A percentile compares a stretch with the other conserved stretches of the same genome.
These are phyloP conservation scores for Leccinum olivaceopallidum DNA, from an alignment of 768 basidiomycete genomes.

Conservation along the genomic window DNA sequence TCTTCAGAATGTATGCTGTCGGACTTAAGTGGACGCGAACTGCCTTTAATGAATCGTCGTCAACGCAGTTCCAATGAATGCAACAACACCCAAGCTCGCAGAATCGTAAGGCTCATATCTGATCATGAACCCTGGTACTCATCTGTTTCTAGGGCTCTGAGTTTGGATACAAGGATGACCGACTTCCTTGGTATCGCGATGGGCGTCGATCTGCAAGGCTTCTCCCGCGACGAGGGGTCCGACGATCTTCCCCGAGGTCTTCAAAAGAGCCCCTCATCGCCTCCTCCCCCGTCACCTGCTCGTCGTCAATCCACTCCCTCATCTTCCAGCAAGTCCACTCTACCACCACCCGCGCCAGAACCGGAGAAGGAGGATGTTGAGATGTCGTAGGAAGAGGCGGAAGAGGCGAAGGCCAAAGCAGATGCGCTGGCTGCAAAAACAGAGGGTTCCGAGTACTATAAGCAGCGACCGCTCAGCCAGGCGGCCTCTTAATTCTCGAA, in stretches of 20 bases:
- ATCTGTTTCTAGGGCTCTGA: slow-evolving; percentile 46
- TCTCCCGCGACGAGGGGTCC: slow-evolving; percentile 81
- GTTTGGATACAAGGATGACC: slow-evolving; percentile 86
- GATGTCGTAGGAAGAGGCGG: slow-evolving; percentile 64
- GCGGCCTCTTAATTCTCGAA: slow-evolving; percentile 79
- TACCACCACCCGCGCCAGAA: slow-evolving; percentile 39
- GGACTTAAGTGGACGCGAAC: neutral
- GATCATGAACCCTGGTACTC: slow-evolving; percentile 1
- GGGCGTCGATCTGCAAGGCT: slow-evolving; percentile 91
- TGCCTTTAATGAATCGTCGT: neutral
- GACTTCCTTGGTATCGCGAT: slow-evolving; percentile 90
- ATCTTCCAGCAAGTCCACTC: slow-evolving; percentile 41
- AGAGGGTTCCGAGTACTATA: slow-evolving; percentile 79
- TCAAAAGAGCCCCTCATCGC: slow-evolving; percentile 25
- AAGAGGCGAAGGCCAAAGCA: slow-evolving; percentile 73
- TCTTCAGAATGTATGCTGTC: slow-evolving; percentile 55
- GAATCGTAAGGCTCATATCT: slow-evolving; percentile 42
- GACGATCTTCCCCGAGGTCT: slow-evolving; percentile 72
- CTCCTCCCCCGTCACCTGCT: slow-evolving; percentile 27
- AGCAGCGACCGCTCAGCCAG: slow-evolving; percentile 76
- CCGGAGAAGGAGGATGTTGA: slow-evolving; percentile 53
- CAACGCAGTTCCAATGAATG: slow-evolving; percentile 55
- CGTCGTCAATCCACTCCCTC: slow-evolving; percentile 37
- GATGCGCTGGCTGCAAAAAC: slow-evolving; percentile 81
- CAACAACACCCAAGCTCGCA: slow-evolving; percentile 71